These are phyloP conservation scores for Zalerion maritima DNA, from an alignment of 495 filamentous ascomycete genomes.

Conservation along the genomic window DNA sequence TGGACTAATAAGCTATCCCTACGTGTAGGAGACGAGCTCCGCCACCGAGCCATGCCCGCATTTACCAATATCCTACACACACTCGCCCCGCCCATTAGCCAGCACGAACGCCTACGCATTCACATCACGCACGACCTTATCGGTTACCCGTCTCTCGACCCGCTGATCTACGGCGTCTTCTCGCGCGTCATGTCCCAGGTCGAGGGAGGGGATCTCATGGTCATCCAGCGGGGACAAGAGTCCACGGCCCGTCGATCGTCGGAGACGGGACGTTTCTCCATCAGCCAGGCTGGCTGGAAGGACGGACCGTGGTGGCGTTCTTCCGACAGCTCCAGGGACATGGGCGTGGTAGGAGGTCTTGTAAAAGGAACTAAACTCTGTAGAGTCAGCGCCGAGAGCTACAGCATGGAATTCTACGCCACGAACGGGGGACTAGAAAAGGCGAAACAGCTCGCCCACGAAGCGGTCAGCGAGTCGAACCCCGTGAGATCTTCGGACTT, in stretches of 20 bases:
- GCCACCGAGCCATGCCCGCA: constrained; percentile 78
- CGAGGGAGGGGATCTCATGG: constrained; percentile 92
- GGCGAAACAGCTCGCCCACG: constrained; percentile 60
- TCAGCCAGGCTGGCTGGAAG: constrained; percentile 50
- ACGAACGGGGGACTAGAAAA: constrained; percentile 63
- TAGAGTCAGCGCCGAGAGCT: constrained; percentile 73
- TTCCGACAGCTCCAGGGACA: constrained; percentile 48
- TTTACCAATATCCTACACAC: constrained; percentile 90
- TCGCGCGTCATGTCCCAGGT: constrained; percentile 96
- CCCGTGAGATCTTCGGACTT: constrained; percentile 86
- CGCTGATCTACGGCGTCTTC: constrained; percentile 84
- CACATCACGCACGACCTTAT: constrained; percentile 93
- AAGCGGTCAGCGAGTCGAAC: constrained; percentile 65
- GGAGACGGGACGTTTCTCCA: constrained; percentile 33
- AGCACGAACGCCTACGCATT: constrained; percentile 93
- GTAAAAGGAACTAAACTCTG: constrained; percentile 82
- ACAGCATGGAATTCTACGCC: constrained; percentile 69
- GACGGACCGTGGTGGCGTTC: constrained; percentile 96
- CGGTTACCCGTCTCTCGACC: constrained; percentile 87
- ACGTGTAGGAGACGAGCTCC: constrained; percentile 67
- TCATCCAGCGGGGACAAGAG: constrained; percentile 85
- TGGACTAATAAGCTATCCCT: constrained; percentile 7
- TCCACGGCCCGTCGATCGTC: constrained; percentile 52
- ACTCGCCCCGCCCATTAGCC: constrained; percentile 90
- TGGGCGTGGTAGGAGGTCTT: constrained; percentile 68